Evolutionary conservation across 805 yeast species (phyloP), one percentile per base, ranked within the genome.

Genomic region (Kodamaea kaohsiungensis): DNA sequence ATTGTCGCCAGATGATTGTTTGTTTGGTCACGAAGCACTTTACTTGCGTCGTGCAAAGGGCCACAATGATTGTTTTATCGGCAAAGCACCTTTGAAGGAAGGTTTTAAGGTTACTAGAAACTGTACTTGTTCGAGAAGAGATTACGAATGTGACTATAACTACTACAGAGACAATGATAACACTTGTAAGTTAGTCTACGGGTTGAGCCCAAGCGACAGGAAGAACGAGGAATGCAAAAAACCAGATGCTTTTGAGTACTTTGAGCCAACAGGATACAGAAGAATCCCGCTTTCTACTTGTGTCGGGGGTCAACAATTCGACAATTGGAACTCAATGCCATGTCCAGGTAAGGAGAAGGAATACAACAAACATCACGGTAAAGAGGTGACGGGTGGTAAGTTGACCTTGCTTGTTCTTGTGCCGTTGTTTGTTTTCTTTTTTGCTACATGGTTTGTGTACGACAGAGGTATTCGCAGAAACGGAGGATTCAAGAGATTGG

Each of bases 131-230:
- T 79, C 95, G 0, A 81, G 97, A 69, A 80, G 81, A 51, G 99
- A 93, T 62, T 95, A 76, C 65, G 99, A 95, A 70, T 95, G 99
- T 79, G 99, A 95, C 68, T 90, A 85, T 75, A 92, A 92, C 70
- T 92, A 78, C 68, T 81, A 71, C 54, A 79, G 87, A 55, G 85
- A 85, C 49, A 56, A 62, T 0, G 97, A 91, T 65, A 96, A 96
- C 17, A 88, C 95, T 2, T 95, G 99, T 73, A 84, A 84, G 65
- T 79, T 91, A 42, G 89, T 91, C n/a, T 75, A 78, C 17, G 98
- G 97, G 0, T 75, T 83, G 52, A 67, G 78, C 3, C 89, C 96
- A 7, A 78, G 82, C 12, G 89, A 89, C 64, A 84, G 85, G 53
- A 61, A 65, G 60, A 71, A 79, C 25, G 81, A 78, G 54, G 77